These are phyloP conservation scores for Berberis thunbergii DNA, from an alignment of 164 flowering plant species.

Conservation along the genomic window DNA sequence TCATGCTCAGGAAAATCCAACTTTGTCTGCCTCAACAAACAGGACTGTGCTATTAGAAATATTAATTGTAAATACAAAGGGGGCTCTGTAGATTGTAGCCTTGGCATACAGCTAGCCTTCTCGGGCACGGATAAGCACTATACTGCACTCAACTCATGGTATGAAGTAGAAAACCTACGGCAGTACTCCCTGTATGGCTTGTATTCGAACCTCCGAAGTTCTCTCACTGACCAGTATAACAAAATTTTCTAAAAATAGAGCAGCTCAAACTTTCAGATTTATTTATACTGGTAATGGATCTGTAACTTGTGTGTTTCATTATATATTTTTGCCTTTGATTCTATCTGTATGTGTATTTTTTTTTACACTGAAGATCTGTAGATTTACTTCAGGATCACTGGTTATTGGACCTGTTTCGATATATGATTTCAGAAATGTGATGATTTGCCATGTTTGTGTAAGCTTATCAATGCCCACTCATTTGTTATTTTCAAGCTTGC, in stretches of 20 bases:
- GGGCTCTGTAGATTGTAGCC: conserved; percentile 71
- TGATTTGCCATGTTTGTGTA: too few relatives aligned
- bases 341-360: too few relatives aligned
- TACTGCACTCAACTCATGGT: conserved; percentile 76
- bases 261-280: too few relatives aligned
- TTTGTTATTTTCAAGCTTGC: too few relatives aligned
- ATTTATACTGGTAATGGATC: too few relatives aligned
- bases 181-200: conserved; percentile 82
- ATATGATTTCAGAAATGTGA: too few relatives aligned
- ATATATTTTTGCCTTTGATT: too few relatives aligned
- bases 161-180: conserved; percentile 65
- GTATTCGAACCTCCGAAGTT: conserved; percentile 57
- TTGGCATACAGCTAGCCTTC: conserved; percentile 79
- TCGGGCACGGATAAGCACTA: conserved; percentile 90
- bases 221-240: conserved; percentile 62
- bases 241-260: conserved; percentile 32
- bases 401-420: too few relatives aligned
- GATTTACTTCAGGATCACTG: too few relatives aligned
- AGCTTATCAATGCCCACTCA: too few relatives aligned
- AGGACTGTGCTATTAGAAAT: conserved; percentile 65
- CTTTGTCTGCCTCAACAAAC: conserved; percentile 66
- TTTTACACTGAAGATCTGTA: too few relatives aligned
- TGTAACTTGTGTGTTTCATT: too few relatives aligned
- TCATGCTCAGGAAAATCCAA: conserved; percentile 48
- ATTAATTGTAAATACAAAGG: conserved; percentile 43